These are phyloP conservation scores for Rubus parviflorus DNA, from an alignment of 306 rosid species.

Conservation along the genomic window DNA sequence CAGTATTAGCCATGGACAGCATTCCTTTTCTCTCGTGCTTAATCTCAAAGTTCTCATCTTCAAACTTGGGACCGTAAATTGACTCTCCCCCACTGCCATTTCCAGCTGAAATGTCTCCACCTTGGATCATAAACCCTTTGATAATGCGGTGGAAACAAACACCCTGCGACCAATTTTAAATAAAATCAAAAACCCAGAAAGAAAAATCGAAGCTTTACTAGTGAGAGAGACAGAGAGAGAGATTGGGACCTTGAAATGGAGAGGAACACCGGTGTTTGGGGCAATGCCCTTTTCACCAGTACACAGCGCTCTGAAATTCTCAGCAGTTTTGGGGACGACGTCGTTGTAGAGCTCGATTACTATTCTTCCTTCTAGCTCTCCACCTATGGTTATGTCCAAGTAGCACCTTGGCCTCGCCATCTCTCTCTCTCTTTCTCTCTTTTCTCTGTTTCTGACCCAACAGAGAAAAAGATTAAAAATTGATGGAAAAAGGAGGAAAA, in stretches of 20 bases:
- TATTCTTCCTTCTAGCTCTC: slow-evolving; percentile 67
- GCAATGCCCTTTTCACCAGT: slow-evolving; percentile 69
- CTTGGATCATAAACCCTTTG: slow-evolving; percentile 81
- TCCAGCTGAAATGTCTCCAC: slow-evolving; percentile 67
- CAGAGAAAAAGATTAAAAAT: background rate
- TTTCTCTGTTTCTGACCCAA: background rate
- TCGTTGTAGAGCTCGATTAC: slow-evolving; percentile 63
- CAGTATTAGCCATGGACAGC: slow-evolving; percentile 67
- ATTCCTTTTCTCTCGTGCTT: slow-evolving; percentile 80
- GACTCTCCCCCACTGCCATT: slow-evolving; percentile 80
- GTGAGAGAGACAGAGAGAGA: background rate
- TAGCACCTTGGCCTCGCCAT: slow-evolving; percentile 63
- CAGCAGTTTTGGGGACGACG: slow-evolving; percentile 74
- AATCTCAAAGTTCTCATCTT: slow-evolving; percentile 67
- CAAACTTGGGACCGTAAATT: slow-evolving; percentile 61
- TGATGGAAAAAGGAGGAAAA: background rate
- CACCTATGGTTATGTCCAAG: slow-evolving; percentile 60
- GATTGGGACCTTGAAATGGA: slow-evolving; percentile 62
- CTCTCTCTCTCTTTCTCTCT: slow-evolving; percentile 8
- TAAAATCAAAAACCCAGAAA: background rate
- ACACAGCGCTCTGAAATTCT: slow-evolving; percentile 75
- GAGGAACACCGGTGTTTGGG: slow-evolving; percentile 49
- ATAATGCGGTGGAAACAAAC: slow-evolving; percentile 64
- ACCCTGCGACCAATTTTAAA: slow-evolving; percentile 29
- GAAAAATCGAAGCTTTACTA: background rate